Conservation (phyloP, 768 basidiomycete species). For the Psilocybe cubensis region DNA sequence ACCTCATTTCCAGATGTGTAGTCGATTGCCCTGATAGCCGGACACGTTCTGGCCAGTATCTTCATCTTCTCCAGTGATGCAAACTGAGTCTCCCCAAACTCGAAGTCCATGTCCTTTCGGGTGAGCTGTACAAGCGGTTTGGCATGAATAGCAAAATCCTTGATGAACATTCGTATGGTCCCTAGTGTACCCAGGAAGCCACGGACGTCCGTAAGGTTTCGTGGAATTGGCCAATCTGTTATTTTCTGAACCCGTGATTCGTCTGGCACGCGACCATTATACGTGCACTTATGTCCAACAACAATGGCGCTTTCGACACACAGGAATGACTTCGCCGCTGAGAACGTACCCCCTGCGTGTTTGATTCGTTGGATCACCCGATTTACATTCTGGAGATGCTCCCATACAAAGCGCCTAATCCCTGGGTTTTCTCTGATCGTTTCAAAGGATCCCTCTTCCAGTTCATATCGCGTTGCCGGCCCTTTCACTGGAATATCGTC, state of each 20-base stretch:
- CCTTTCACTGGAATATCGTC: conserved; percentile 21
- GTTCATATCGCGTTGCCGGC: conserved; percentile 27
- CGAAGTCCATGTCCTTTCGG: conserved; percentile 27
- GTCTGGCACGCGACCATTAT: conserved; percentile 33
- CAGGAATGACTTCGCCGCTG: conserved; percentile 28
- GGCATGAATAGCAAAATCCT: conserved; percentile 22
- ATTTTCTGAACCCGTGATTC: conserved; percentile 27
- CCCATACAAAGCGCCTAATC: conserved; percentile 37
- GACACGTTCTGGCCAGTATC: neutral
- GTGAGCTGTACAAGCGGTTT: conserved; percentile 29
- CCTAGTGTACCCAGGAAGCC: conserved; percentile 34
- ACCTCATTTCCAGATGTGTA: conserved; percentile 17
- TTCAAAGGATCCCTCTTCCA: conserved; percentile 18
- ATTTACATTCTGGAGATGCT: conserved; percentile 37
- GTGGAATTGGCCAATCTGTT: conserved; percentile 28
- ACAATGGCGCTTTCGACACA: conserved; percentile 6
- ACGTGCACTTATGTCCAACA: conserved; percentile 34
- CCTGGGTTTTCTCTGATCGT: conserved; percentile 23
- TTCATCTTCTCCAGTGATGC: conserved; percentile 18
- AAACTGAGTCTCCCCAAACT: conserved; percentile 28
- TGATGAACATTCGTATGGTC: conserved; percentile 30
- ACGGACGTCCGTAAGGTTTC: conserved; percentile 19
- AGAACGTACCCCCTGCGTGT: conserved; percentile 35
- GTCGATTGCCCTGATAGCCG: conserved; percentile 17
- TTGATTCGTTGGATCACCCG: conserved; percentile 35